Conservation (phyloP, 257 asterid species). For the Parsonsia alboflavescens region DNA sequence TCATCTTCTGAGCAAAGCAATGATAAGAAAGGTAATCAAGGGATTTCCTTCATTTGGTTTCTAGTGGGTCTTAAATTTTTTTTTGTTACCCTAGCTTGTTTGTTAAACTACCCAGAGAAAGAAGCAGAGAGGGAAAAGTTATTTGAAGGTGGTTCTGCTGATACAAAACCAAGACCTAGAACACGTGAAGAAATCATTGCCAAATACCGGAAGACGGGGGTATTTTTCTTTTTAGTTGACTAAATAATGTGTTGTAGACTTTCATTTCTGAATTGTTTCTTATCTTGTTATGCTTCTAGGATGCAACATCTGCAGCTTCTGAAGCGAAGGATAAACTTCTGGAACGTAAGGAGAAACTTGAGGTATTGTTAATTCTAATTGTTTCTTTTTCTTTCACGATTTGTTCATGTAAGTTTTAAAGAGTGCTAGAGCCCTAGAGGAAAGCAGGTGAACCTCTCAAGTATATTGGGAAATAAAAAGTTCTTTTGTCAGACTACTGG, state of each 20-base stretch:
- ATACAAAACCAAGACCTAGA: slow-evolving; percentile 55
- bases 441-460: neutral
- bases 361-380: slow-evolving; percentile 38
- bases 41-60: neutral
- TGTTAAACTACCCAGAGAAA: slow-evolving; percentile 33
- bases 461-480: neutral
- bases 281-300: slow-evolving; percentile 43
- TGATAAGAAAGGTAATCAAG: slow-evolving; percentile 40
- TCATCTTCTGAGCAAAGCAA: slow-evolving; percentile 33
- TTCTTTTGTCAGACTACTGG: neutral
- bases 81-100: slow-evolving; percentile 3
- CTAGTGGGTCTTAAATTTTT: neutral
- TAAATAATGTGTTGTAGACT: slow-evolving; percentile 11
- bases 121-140: slow-evolving; percentile 56
- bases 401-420: neutral
- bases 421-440: neutral
- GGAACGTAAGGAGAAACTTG: slow-evolving; percentile 85
- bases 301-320: slow-evolving; percentile 67
- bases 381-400: neutral
- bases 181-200: slow-evolving; percentile 94
- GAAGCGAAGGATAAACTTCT: slow-evolving; percentile 82
- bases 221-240: slow-evolving; percentile 27
- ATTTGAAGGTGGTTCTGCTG: slow-evolving; percentile 68
- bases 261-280: slow-evolving; percentile 19
- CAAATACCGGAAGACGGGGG: slow-evolving; percentile 77